Evolutionary conservation across 345 rosid genomes (phyloP), one percentile per base, ranked within the genome.

Genomic region (Dipteronia sinensis): DNA sequence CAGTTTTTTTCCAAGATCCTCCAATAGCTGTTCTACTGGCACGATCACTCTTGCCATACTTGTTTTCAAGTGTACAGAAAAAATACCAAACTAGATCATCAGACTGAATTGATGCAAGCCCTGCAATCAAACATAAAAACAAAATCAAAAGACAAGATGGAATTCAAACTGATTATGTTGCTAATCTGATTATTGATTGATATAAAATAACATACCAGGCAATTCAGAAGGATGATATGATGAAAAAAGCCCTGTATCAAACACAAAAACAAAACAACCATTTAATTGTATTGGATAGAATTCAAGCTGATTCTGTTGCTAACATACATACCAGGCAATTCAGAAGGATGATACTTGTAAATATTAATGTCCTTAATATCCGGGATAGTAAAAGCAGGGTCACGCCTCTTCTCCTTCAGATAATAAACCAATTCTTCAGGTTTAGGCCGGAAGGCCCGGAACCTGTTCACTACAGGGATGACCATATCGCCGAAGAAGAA

Each of bases 1-100:
- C 91, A 0, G 90, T 84, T 19, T 73, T 4, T 79, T 89, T 86
- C 90, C 90, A 89, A 25, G 3, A 77, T 6, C 92, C 90, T 19
- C 8, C 2, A 31, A 9, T 25, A 4, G 88, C 82, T 0, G 46
- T 78, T 74, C 92, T 80, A 31, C 68, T 78, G 76, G 17, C 59
- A 10, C 46, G 72, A 4, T 53, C 73, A 51, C 81, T 74, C 7
- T 80, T 81, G 46, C 4, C 3, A 5, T 69, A 16, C 9, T 72
- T 75, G 22, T 66, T 64, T 23, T 77, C 74, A 7, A 23, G 80
- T 0, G 65, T 76, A 4, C 67, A 76, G 66, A 84, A 87, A 74
- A 86, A 42, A 42, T 42, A 79, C 90, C 91, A 86, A 1, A 62
- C 80, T 2, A 7, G 81, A 77, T 87, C 90, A 0, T 62, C 46